A percentile compares a stretch with the other conserved stretches of the same genome.
Evolutionary conservation across 306 rosid genomes (phyloP).

Genomic region (Lathyrus oleraceus): DNA sequence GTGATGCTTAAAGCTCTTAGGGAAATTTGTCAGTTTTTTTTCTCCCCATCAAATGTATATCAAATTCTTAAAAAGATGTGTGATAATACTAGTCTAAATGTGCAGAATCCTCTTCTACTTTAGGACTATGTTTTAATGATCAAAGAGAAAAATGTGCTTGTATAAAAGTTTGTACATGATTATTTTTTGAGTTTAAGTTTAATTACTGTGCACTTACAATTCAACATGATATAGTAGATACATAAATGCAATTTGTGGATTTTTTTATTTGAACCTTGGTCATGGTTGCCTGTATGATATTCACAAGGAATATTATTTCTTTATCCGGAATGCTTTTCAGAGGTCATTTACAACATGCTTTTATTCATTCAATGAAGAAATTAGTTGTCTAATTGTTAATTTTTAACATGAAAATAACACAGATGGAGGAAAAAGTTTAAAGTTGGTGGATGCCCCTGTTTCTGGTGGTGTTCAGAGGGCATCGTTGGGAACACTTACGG

Average conservation of each 20-base stretch:
- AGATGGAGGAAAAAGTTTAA: slow-evolving; percentile 80
- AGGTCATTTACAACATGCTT: slow-evolving; percentile 9
- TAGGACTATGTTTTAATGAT: background rate
- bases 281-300: slow-evolving; percentile 16
- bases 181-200: background rate
- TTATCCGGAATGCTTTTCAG: slow-evolving; percentile 24
- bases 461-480: slow-evolving; percentile 95
- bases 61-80: background rate
- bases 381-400: slow-evolving; percentile 34
- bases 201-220: background rate
- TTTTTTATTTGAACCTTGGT: slow-evolving; percentile 11
- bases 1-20: slow-evolving; percentile 8
- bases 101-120: background rate
- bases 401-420: slow-evolving; percentile 41
- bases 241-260: slow-evolving; percentile 12
- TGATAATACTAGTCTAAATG: slow-evolving; percentile 26
- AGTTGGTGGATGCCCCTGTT: slow-evolving; percentile 97
- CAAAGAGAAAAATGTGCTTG: background rate
- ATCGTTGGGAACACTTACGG: slow-evolving; percentile 83
- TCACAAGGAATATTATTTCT: slow-evolving; percentile 12
- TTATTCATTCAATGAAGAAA: slow-evolving; percentile 34
- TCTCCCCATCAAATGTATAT: slow-evolving; percentile 7
- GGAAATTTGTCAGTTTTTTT: background rate
- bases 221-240: background rate
- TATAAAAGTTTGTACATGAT: background rate